Evolutionary conservation across 768 basidiomycete genomes (phyloP).

Genomic region (Psilocybe cubensis): DNA sequence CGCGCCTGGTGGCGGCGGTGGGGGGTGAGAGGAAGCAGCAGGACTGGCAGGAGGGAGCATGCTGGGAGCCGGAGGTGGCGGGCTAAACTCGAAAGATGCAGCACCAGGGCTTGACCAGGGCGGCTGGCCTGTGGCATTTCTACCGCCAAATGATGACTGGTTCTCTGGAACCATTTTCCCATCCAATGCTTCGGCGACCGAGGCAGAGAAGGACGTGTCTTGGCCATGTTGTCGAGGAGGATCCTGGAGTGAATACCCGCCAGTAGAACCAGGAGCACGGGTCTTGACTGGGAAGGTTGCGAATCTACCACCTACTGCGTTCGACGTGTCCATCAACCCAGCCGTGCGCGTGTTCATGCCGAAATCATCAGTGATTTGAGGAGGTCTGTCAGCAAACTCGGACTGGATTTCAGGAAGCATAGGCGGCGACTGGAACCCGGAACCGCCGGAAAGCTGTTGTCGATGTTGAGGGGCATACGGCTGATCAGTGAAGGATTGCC

Average conservation of each 20-base stretch:
- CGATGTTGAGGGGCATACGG: background rate
- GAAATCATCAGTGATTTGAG: slow-evolving; percentile 44
- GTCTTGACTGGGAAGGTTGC: slow-evolving; percentile 68
- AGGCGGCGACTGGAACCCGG: background rate
- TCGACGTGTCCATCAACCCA: slow-evolving; percentile 24
- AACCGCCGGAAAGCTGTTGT: background rate
- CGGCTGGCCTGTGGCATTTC: background rate
- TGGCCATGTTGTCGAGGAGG: slow-evolving; percentile 28
- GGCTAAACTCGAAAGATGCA: background rate
- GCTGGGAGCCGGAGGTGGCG: background rate
- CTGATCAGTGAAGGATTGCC: slow-evolving; percentile 3
- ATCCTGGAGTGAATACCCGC: slow-evolving; percentile 31
- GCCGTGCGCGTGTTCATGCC: slow-evolving; percentile 33
- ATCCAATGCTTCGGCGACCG: slow-evolving; percentile 38
- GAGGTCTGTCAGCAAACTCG: background rate
- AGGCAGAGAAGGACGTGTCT: slow-evolving; percentile 38
- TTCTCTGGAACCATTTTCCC: slow-evolving; percentile 11
- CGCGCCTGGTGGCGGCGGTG: slow-evolving; percentile 24
- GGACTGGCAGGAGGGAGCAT: background rate
- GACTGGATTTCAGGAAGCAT: background rate
- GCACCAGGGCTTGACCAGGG: background rate
- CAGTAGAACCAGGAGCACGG: slow-evolving; percentile 24
- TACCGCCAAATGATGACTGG: slow-evolving; percentile 9
- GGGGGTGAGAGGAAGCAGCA: slow-evolving; percentile 1
- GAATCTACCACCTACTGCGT: slow-evolving; percentile 51